Percentiles rank a stretch among this genome's conserved stretches.
These are phyloP conservation scores for Acanthamoeba royreba DNA, from an alignment of 208 protist species.

Conservation along the genomic window DNA sequence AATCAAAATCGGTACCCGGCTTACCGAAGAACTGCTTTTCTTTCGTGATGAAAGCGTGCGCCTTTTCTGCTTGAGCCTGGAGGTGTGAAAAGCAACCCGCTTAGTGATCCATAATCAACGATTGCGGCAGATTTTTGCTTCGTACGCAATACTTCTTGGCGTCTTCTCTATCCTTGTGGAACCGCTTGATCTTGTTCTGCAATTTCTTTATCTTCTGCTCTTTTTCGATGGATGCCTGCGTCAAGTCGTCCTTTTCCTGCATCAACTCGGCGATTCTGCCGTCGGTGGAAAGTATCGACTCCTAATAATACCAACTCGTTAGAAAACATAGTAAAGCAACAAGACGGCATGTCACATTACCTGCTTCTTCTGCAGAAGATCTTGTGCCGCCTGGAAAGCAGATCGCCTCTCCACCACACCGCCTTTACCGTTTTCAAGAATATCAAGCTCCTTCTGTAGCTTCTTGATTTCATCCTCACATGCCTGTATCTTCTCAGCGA, in stretches of 20 bases:
- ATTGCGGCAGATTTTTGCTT: no score
- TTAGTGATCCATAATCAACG: not conserved
- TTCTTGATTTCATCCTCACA: slow-evolving; percentile 67
- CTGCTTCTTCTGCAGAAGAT: slow-evolving; percentile 56
- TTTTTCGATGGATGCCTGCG: slow-evolving; percentile 35
- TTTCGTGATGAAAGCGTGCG: slow-evolving; percentile 76
- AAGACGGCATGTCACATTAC: not conserved
- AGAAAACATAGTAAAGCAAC: not conserved
- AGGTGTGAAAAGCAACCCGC: not conserved
- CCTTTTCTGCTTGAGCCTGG: not conserved
- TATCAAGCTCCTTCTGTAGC: slow-evolving; percentile 37
- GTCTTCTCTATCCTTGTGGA: slow-evolving; percentile 66
- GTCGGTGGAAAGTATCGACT: not conserved
- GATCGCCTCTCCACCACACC: not conserved
- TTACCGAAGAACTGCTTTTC: slow-evolving; percentile 77
- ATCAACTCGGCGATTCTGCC: not conserved
- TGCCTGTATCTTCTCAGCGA: slow-evolving; percentile 34
- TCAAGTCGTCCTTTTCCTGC: not conserved
- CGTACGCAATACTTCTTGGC: slow-evolving; percentile 46
- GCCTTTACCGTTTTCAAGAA: slow-evolving; percentile 30
- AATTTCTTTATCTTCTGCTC: slow-evolving; percentile 65
- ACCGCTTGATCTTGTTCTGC: slow-evolving; percentile 37
- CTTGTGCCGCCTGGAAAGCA: slow-evolving; percentile 62
- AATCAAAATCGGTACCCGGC: slow-evolving; percentile 73
- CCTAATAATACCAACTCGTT: not conserved